Percentiles rank a stretch among this genome's conserved stretches.
These are phyloP conservation scores for Camelina laxa DNA, from an alignment of 345 rosid genomes.

Conservation along the genomic window DNA sequence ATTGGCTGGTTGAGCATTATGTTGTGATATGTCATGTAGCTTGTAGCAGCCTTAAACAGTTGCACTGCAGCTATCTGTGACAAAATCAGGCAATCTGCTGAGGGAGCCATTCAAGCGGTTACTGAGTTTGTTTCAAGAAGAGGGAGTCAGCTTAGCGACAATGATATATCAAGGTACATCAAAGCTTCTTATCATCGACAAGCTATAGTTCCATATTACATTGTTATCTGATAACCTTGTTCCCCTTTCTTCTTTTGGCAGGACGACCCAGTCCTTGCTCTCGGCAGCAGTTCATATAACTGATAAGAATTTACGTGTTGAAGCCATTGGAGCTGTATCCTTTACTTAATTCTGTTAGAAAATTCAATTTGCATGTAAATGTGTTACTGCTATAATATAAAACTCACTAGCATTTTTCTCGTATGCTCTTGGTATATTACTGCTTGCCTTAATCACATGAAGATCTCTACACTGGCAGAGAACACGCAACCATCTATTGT, in stretches of 20 bases:
- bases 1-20: constrained; percentile 28
- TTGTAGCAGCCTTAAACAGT: constrained; percentile 73
- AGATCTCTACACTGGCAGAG: constrained; percentile 88
- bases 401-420: constrained; percentile 26
- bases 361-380: constrained; percentile 18
- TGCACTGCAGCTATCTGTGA: constrained; percentile 86
- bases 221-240: constrained; percentile 24
- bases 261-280: constrained; percentile 90
- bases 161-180: constrained; percentile 72
- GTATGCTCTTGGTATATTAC: constrained; percentile 30
- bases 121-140: constrained; percentile 80
- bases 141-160: constrained; percentile 77
- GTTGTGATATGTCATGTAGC: constrained; percentile 63
- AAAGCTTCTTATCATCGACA: constrained; percentile 19
- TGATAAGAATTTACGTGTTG: constrained; percentile 85
- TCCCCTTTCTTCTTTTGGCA: constrained; percentile 43
- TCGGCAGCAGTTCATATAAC: constrained; percentile 86
- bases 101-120: constrained; percentile 95
- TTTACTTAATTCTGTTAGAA: constrained; percentile 27
- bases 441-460: constrained; percentile 52
- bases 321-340: constrained; percentile 95
- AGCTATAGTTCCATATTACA: background rate
- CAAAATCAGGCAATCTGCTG: constrained; percentile 85
- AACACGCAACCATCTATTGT: constrained; percentile 73
- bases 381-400: constrained; percentile 25